Evolutionary conservation across 2,329 filamentous ascomycete genomes (phyloP).

Genomic region (Aspergillus viridinutans): DNA sequence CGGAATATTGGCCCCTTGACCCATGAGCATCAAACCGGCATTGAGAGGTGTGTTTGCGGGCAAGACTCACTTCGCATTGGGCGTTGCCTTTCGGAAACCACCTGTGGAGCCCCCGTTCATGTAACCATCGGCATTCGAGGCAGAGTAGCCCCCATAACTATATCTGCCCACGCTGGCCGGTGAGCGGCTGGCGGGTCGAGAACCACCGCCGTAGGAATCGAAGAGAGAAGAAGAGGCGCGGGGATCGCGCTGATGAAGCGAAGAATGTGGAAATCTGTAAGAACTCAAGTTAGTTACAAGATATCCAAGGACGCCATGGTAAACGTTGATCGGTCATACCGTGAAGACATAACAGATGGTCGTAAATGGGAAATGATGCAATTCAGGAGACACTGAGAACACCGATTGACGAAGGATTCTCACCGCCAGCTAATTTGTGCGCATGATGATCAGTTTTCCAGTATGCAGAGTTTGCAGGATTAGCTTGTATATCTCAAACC

Average conservation of each 20-base stretch:
- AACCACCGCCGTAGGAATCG: constrained; percentile 64
- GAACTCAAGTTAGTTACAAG: not conserved
- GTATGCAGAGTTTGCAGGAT: not conserved
- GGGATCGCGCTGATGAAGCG: constrained; percentile 64
- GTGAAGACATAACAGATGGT: constrained; percentile 31
- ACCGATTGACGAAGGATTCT: not conserved
- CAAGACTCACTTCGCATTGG: constrained; percentile 60
- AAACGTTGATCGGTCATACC: constrained; percentile 21
- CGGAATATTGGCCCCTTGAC: constrained; percentile 79
- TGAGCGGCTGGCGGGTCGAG: constrained; percentile 37
- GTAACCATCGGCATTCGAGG: constrained; percentile 20
- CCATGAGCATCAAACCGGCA: constrained; percentile 3
- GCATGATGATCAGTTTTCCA: not conserved
- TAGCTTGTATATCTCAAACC: not conserved
- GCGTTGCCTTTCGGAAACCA: constrained; percentile 59
- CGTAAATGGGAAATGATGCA: not conserved
- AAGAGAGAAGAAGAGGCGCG: constrained; percentile 69
- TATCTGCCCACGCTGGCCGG: constrained; percentile 52
- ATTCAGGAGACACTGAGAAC: not conserved
- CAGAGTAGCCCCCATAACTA: constrained; percentile 31
- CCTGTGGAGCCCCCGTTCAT: constrained; percentile 24
- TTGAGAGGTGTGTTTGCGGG: not conserved
- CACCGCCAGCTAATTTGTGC: not conserved
- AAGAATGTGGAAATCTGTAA: constrained; percentile 61
- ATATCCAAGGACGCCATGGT: not conserved